A percentile compares a stretch with the other conserved stretches of the same genome.
Evolutionary conservation across 2,329 filamentous ascomycete species (phyloP).

Genomic region (Arachnopeziza araneosa): DNA sequence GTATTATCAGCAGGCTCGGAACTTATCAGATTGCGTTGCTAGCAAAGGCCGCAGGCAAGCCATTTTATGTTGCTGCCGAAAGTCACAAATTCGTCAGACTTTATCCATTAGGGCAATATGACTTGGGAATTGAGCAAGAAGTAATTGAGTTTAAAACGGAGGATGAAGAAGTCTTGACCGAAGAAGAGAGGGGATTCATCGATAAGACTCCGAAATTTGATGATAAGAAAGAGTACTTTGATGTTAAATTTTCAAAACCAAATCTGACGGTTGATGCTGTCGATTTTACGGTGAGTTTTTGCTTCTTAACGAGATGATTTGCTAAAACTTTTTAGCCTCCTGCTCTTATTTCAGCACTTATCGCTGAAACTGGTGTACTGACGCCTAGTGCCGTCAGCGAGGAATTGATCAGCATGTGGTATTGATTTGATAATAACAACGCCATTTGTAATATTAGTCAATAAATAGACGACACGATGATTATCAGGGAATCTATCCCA

Average conservation of each 20-base stretch:
- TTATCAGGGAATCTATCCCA: too few relatives aligned
- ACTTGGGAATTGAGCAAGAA: slow-evolving; percentile 73
- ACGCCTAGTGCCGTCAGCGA: slow-evolving; percentile 66
- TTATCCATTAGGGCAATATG: slow-evolving; percentile 75
- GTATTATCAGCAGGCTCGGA: slow-evolving; percentile 83
- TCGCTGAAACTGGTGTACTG: slow-evolving; percentile 70
- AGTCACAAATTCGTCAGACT: slow-evolving; percentile 94
- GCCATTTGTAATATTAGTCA: neutral
- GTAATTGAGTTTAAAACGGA: slow-evolving; percentile 67
- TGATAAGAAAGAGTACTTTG: slow-evolving; percentile 25
- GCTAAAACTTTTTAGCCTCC: slow-evolving; percentile 48
- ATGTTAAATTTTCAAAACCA: slow-evolving; percentile 19
- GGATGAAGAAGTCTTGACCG: slow-evolving; percentile 40
- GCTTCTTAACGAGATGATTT: neutral
- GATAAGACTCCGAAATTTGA: slow-evolving; percentile 17
- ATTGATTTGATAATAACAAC: slow-evolving; percentile 12
- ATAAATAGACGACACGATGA: too few relatives aligned
- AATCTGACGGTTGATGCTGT: slow-evolving; percentile 45
- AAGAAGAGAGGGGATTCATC: slow-evolving; percentile 20
- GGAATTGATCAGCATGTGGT: slow-evolving; percentile 49
- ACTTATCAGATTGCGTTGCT: slow-evolving; percentile 80
- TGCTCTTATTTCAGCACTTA: slow-evolving; percentile 63
- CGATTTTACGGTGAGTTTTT: slow-evolving; percentile 58
- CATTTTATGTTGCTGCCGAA: slow-evolving; percentile 88
- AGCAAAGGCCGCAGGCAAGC: slow-evolving; percentile 60